Percentiles rank a stretch among this genome's conserved stretches.
phyloP scores from a whole-genome alignment of 2,329 filamentous ascomycete genomes.

The Aspergillus ruber region DNA sequence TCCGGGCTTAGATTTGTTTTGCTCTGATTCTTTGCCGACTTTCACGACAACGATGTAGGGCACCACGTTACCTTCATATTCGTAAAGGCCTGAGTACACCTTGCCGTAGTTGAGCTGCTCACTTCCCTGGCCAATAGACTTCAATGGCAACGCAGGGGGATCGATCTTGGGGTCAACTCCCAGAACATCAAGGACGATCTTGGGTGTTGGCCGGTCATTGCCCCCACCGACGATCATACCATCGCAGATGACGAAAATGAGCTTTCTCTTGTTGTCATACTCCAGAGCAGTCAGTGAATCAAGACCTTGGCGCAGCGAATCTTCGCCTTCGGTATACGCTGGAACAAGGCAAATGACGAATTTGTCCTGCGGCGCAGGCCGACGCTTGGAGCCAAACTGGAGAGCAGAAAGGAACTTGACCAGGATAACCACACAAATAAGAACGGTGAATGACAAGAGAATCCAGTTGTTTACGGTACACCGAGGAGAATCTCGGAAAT shows the following conservation, averaged over 20 bases:
- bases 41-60: slow-evolving; percentile 95
- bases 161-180: slow-evolving; percentile 96
- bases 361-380: slow-evolving; percentile 88
- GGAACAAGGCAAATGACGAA: slow-evolving; percentile 98
- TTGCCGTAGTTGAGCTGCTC: slow-evolving; percentile 98
- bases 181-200: slow-evolving; percentile 94
- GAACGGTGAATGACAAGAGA: slow-evolving; percentile 75
- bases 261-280: slow-evolving; percentile 97
- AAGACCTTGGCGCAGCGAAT: slow-evolving; percentile 83
- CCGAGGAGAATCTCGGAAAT: slow-evolving; percentile 70
- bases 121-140: slow-evolving; percentile 78
- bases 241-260: slow-evolving; percentile 94
- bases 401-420: slow-evolving; percentile 89
- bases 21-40: slow-evolving; percentile 93
- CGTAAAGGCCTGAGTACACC: slow-evolving; percentile 95
- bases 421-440: slow-evolving; percentile 72
- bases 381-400: slow-evolving; percentile 85
- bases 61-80: slow-evolving; percentile 95
- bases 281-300: slow-evolving; percentile 91
- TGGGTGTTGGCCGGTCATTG: slow-evolving; percentile 93
- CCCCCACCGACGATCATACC: slow-evolving; percentile 94
- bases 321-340: slow-evolving; percentile 96
- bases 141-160: slow-evolving; percentile 88
- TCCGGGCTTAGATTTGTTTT: slow-evolving; percentile 82
- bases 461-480: slow-evolving; percentile 92